Evolutionary conservation across 805 yeast genomes (phyloP).

Genomic region (Candida chauliodis): DNA sequence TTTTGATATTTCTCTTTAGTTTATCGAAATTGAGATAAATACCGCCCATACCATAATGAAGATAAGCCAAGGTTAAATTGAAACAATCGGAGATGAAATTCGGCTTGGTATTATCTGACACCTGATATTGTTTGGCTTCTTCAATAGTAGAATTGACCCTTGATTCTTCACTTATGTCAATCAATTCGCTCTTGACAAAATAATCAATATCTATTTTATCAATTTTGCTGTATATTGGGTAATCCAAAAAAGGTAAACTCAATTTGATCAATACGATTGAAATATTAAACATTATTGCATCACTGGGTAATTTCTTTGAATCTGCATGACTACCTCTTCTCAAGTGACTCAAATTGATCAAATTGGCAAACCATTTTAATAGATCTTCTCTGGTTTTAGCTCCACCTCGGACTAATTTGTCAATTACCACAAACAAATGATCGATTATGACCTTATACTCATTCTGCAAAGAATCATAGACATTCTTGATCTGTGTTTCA

Average conservation of each 20-base stretch:
- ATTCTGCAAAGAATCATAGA: conserved; percentile 58
- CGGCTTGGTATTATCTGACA: conserved; percentile 24
- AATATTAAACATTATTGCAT: conserved; percentile 80
- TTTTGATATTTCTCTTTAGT: conserved; percentile 46
- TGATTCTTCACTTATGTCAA: conserved; percentile 78
- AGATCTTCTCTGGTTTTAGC: conserved; percentile 58
- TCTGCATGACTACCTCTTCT: conserved; percentile 85
- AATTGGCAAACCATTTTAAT: conserved; percentile 64
- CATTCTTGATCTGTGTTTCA: conserved; percentile 40
- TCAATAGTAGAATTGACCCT: conserved; percentile 71
- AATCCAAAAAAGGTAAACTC: conserved; percentile 79
- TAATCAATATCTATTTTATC: conserved; percentile 76
- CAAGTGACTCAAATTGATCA: conserved; percentile 80
- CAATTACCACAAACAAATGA: conserved; percentile 64
- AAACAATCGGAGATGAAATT: conserved; percentile 94
- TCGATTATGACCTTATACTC: conserved; percentile 60
- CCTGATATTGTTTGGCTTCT: conserved; percentile 61
- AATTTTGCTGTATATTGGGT: conserved; percentile 56
- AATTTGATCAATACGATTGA: conserved; percentile 63
- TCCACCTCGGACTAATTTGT: conserved; percentile 74
- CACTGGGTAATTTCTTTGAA: conserved; percentile 60
- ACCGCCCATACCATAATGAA: conserved; percentile 91
- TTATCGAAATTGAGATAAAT: conserved; percentile 53
- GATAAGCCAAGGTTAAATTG: conserved; percentile 69
- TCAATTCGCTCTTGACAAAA: conserved; percentile 49